phyloP scores from a whole-genome alignment of 163 green algal genomes.

The Prototheca stagnorum region DNA sequence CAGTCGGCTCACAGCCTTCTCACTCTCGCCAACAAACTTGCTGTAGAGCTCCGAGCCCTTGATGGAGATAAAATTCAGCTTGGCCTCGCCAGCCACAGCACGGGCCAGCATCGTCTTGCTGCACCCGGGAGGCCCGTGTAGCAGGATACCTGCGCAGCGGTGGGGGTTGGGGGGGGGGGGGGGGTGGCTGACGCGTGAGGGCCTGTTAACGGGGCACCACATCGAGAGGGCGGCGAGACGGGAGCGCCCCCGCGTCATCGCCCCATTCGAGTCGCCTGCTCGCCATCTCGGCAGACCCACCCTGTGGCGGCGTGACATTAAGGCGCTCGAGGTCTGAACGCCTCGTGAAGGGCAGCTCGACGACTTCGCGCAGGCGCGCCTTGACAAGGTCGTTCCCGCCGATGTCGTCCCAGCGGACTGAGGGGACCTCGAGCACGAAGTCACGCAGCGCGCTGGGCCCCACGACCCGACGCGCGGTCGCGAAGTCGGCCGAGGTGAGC shows the following conservation, averaged over 20 bases:
- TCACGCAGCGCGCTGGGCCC: constrained; percentile 51
- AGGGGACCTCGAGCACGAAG: constrained; percentile 2
- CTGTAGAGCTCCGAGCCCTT: constrained; percentile 16
- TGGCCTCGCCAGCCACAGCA: constrained; percentile 70
- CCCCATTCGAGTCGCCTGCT: too few species aligned
- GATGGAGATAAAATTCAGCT: constrained; percentile 27
- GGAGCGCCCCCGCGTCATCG: too few species aligned
- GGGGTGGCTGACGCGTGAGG: too few species aligned
- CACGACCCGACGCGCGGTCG: constrained; percentile 30
- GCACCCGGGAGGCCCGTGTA: constrained; percentile 90
- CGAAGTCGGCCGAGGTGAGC: constrained; percentile 37
- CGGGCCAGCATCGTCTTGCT: constrained; percentile 87
- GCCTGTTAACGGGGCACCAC: too few species aligned
- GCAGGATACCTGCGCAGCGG: constrained; percentile 51
- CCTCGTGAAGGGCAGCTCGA: constrained; percentile 54
- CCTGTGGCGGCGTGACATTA: constrained; percentile 39
- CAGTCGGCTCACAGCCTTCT: constrained; percentile 28
- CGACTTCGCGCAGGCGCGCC: constrained; percentile 39
- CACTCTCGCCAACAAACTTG: constrained; percentile 40
- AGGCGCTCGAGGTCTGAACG: constrained; percentile 52
- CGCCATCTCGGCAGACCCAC: constrained; percentile 13
- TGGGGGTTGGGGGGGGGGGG: too few species aligned
- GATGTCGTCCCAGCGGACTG: constrained; percentile 49
- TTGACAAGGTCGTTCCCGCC: constrained; percentile 50
- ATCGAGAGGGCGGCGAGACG: too few species aligned